Conservation (phyloP, 371 early-diverging fungal genomes). For the Mortierella polycephala region DNA sequence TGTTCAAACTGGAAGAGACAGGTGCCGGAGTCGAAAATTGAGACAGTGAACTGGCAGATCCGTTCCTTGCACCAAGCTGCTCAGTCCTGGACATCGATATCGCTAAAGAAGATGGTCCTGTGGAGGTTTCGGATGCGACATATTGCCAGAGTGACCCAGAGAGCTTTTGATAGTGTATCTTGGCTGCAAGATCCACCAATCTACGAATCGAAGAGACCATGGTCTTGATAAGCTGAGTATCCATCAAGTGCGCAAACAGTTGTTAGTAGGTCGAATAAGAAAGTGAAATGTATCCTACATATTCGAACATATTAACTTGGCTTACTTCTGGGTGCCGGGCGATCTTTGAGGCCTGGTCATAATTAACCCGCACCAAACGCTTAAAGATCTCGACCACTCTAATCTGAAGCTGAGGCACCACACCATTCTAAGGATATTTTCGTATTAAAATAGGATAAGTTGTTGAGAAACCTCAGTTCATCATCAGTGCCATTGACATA, state of each 20-base stretch:
- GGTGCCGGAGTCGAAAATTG: too few species aligned
- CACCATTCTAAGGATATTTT: slow-evolving; percentile 18
- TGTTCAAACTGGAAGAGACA: too few species aligned
- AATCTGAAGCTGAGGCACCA: slow-evolving; percentile 23
- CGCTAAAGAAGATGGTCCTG: not conserved
- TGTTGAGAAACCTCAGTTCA: not conserved
- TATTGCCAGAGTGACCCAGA: slow-evolving; percentile 7
- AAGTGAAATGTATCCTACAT: not conserved
- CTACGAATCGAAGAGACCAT: slow-evolving; percentile 12
- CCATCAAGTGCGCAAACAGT: not conserved
- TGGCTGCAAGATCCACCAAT: slow-evolving; percentile 12
- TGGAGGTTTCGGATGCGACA: not conserved
- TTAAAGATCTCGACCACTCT: slow-evolving; percentile 21
- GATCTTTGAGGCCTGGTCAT: slow-evolving; percentile 28
- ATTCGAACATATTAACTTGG: not conserved
- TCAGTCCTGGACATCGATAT: not conserved
- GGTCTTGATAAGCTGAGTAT: slow-evolving; percentile 9
- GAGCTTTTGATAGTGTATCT: slow-evolving; percentile 5
- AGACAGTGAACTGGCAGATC: too few species aligned
- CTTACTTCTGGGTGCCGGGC: slow-evolving; percentile 20
- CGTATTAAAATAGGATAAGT: not conserved
- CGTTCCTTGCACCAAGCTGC: not conserved
- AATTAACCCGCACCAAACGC: slow-evolving; percentile 7
- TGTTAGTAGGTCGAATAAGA: not conserved
- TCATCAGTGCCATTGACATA: not conserved